Evolutionary conservation across 2,329 filamentous ascomycete species (phyloP).

Genomic region (Paecilomyces sp.): DNA sequence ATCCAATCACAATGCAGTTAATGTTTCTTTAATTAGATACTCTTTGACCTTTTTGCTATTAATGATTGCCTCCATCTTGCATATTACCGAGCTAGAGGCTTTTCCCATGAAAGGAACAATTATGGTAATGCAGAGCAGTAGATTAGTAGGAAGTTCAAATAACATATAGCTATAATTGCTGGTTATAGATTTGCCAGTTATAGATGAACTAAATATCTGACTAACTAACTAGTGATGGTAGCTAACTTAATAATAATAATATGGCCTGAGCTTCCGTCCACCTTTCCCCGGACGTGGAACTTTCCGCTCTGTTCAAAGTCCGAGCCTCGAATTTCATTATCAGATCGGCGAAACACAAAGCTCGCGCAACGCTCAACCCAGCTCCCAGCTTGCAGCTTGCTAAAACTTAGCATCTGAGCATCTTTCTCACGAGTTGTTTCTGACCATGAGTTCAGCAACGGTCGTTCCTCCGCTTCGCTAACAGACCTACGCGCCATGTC

Average conservation of each 20-base stretch:
- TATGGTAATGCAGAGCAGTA: too few species aligned
- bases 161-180: too few species aligned
- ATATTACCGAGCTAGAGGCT: not conserved
- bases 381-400: not conserved
- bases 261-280: not conserved
- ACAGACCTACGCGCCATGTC: constrained; percentile 19
- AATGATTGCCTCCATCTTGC: not conserved
- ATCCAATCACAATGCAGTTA: not conserved
- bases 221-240: too few species aligned
- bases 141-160: too few species aligned
- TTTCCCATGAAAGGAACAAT: not conserved
- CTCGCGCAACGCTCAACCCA: not conserved
- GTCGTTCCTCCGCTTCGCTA: not conserved
- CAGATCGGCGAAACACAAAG: not conserved
- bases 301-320: not conserved
- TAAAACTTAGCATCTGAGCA: not conserved
- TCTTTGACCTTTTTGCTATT: not conserved
- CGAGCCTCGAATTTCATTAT: not conserved
- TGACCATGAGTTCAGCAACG: not conserved
- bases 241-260: too few species aligned
- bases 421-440: not conserved
- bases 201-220: not conserved
- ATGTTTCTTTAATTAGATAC: not conserved
- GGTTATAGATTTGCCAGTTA: not conserved
- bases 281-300: not conserved